A percentile compares a stretch with the other conserved stretches of the same genome.
These are phyloP conservation scores for Sporothrix euskadiensis DNA, from an alignment of 2,329 filamentous ascomycete species.

Conservation along the genomic window DNA sequence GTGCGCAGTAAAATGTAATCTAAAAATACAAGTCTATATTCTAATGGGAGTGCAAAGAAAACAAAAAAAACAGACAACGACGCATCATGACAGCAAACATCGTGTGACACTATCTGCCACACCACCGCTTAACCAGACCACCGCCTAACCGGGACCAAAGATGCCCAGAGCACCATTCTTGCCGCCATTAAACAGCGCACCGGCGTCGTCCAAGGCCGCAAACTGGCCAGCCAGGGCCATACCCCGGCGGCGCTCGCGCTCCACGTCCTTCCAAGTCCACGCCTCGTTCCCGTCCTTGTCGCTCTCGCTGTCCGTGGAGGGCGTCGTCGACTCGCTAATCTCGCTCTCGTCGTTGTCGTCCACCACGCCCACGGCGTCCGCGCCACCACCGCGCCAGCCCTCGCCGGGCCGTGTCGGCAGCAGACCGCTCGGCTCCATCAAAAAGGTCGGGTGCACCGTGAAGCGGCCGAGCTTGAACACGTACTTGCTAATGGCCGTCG, in stretches of 20 bases:
- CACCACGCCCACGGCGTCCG: conserved; percentile 44
- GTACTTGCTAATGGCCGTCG: conserved; percentile 75
- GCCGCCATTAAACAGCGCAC: conserved; percentile 56
- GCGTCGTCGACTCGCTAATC: conserved; percentile 34
- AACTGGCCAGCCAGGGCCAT: conserved; percentile 58
- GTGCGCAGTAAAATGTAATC: background rate
- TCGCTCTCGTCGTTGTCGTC: conserved; percentile 43
- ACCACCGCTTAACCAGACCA: background rate
- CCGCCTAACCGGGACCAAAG: conserved; percentile 39
- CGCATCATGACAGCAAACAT: background rate
- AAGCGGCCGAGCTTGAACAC: conserved; percentile 79
- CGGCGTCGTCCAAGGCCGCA: conserved; percentile 56
- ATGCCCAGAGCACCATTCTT: conserved; percentile 53
- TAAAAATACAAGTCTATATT: conserved; percentile 10
- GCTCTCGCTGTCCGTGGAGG: conserved; percentile 41
- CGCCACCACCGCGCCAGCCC: conserved; percentile 55
- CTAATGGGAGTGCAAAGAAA: background rate
- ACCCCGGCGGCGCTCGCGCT: conserved; percentile 56
- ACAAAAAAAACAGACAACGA: background rate
- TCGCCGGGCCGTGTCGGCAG: conserved; percentile 68
- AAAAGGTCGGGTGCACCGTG: conserved; percentile 78
- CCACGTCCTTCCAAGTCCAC: conserved; percentile 62
- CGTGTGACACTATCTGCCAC: background rate
- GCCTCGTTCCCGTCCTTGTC: conserved; percentile 42
- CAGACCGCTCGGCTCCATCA: conserved; percentile 70